phyloP scores from a whole-genome alignment of 257 asterid genomes.

The Solanum appendiculatum region DNA sequence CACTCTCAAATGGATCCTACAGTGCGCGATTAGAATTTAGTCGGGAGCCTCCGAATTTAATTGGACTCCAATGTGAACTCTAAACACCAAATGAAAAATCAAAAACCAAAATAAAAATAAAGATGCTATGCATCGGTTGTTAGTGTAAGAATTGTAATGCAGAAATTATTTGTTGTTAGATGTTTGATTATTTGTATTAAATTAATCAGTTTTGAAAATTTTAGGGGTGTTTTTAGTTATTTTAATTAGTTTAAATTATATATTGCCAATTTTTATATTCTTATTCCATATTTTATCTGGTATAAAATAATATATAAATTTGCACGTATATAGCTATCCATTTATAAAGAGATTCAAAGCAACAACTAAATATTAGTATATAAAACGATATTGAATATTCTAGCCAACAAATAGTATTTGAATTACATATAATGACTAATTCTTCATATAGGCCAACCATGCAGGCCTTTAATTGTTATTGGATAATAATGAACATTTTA shows the following conservation, averaged over 20 bases:
- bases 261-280: background rate
- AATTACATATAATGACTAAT: background rate
- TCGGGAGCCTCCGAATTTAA: no score
- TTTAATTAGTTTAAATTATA: background rate
- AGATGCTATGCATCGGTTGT: no score
- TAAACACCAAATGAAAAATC: no score
- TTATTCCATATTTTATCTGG: background rate
- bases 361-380: background rate
- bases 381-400: background rate
- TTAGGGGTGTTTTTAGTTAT: background rate
- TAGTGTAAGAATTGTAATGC: background rate
- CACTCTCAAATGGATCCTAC: background rate
- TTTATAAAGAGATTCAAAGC: background rate
- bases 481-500: background rate
- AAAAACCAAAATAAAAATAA: no score
- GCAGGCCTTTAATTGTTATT: background rate
- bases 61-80: accelerated
- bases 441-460: background rate
- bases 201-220: background rate
- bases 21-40: no score
- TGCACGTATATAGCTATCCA: background rate
- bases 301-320: background rate
- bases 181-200: background rate
- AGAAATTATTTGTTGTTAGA: background rate
- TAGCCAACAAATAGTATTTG: background rate